Evolutionary conservation across 1,284 basidiomycete genomes (phyloP).

Genomic region (Boletus semigastroideus): DNA sequence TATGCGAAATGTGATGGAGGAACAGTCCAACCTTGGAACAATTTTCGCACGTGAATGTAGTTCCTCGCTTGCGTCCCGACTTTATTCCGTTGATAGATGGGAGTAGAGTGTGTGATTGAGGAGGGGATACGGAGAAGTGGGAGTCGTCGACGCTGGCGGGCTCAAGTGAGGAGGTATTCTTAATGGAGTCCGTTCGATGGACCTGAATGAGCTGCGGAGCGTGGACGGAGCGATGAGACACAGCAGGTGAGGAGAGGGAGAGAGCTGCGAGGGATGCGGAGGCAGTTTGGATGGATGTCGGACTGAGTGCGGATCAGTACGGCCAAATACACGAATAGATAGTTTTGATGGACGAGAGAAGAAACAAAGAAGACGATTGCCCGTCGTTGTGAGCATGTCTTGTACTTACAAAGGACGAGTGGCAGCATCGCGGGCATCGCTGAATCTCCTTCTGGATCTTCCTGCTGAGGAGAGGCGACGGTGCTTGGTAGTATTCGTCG

Average conservation of each 20-base stretch:
- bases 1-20: not conserved
- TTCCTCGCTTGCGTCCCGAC: slow-evolving; percentile 70
- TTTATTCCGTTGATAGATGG: slow-evolving; percentile 39
- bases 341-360: not conserved
- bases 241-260: slow-evolving; percentile 54
- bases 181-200: not conserved
- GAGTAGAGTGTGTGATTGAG: slow-evolving; percentile 20
- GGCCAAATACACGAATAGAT: not conserved
- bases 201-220: slow-evolving; percentile 17
- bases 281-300: slow-evolving; percentile 44
- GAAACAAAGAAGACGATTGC: not conserved
- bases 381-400: slow-evolving; percentile 4
- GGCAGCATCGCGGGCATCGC: slow-evolving; percentile 74
- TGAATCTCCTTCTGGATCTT: slow-evolving; percentile 63
- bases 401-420: slow-evolving; percentile 66
- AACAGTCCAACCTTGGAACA: slow-evolving; percentile 72
- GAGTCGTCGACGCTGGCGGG: slow-evolving; percentile 19
- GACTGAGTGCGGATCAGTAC: slow-evolving; percentile 32
- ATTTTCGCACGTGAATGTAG: slow-evolving; percentile 89
- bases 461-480: slow-evolving; percentile 68
- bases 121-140: slow-evolving; percentile 16
- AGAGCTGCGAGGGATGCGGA: slow-evolving; percentile 45
- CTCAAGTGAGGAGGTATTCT: slow-evolving; percentile 5
- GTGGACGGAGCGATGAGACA: slow-evolving; percentile 28
- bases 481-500: slow-evolving; percentile 45